Evolutionary conservation across 305 asterid species (phyloP), one percentile per base, ranked within the genome.

Genomic region (Plantago coronopus): DNA sequence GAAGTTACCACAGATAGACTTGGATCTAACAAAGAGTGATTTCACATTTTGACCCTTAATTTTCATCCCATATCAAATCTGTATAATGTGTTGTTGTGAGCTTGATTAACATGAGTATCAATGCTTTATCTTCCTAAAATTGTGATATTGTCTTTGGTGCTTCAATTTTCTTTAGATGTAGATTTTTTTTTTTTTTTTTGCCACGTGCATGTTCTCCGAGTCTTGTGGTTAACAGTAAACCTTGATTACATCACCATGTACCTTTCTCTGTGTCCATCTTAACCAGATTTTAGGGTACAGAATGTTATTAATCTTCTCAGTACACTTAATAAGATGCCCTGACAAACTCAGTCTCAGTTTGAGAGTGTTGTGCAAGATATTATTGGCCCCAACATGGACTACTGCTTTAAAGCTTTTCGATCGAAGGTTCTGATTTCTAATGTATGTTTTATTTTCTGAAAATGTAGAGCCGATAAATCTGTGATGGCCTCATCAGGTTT

Each of bases 401-500:
- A 27, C 31, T 27, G 31, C 31, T 27, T 27, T n/a, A 27, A 27
- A 27, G 23, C 19, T 57, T 50, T 7, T 9, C 44, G 19, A 48
- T 15, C 44, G 37, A 14, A 48, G 50, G 59, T 25, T 25, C 53
- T 6, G 23, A 18, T 40, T 44, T 50, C 7, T 31, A 17, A 17
- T 17, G 23, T 48, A 48, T 17, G 50, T 29, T 45, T 62, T 20
- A 66, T 55, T 65, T 37, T 67, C 45, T 62, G 46, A 46, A 18
- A 57, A 58, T 77, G 70, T 69, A 91, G 96, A 56, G 93, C 93
- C 63, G 98, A 78, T 67, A 91, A 86, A 75, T 75, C 91, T 17
- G 77, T 86, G 77, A 76, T 88, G 96, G 96, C 96, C 57, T 88
- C 98, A 19, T 91, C 96, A 64, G 96, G 96, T 43, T 84, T 89